Base-by-base conservation (phyloP, 1,284 basidiomycete species). In the Rugosomyces carneus region DNA sequence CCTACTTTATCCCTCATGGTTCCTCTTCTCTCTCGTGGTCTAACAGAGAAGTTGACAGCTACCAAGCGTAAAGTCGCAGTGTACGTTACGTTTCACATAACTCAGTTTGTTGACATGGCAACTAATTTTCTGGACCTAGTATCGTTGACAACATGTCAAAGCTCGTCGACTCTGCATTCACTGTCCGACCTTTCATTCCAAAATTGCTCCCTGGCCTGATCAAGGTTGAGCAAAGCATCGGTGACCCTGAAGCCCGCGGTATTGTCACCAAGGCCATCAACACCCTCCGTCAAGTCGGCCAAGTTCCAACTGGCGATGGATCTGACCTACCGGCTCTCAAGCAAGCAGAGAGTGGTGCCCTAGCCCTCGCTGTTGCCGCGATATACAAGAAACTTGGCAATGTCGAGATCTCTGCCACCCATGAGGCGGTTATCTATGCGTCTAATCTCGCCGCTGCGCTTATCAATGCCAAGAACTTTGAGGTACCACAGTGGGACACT, bases 1-100 rank as follows among this genome's bases (percentile, higher is more conserved):
- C 84, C 96, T 52, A 99, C 96, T 56, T 88, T 99, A 60, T 97
- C 96, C 57, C 86, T 99, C 58, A 98, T 99, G 92, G 95, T 95
- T 51, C 96, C 95, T 60, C 86, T 99, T 37, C 80, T 99, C 53
- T 82, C 89, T 53, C 93, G 96, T 79, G 96, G 96, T 84, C 81
- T 98, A 56, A 80, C 71, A 57, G 93, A 97, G 80, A 94, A 95
- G 75, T 80, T 89, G 52, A 97, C 93, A 53, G 85, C 93, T 53
- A 95, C 85, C 58, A 94, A 95, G 79, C 92, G 94, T 59, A 96
- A 93, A 76, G 92, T 96, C 60, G 92, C 91, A 61, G 93, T 96
- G 84, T 86, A 73, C 59, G 82, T 68, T 31, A 34, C 32, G 18
- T 52, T 55, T 31, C 44, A 52, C 54, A 46, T 32, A 34, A 26